phyloP scores from a whole-genome alignment of 805 yeast genomes.

The Saturnispora quitensis region DNA sequence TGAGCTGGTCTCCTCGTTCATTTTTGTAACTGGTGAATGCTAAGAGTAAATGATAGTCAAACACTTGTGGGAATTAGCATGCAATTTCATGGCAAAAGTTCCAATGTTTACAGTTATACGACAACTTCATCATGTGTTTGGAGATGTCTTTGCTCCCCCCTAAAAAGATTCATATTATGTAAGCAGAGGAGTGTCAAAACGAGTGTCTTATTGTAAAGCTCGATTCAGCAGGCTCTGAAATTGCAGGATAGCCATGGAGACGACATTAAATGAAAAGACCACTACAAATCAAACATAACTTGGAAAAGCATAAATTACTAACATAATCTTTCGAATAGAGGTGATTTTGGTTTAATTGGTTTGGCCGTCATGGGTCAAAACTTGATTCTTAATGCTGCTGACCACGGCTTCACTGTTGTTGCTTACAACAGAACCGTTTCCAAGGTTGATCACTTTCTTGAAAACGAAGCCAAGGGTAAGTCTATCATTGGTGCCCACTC shows the following conservation, averaged over 20 bases:
- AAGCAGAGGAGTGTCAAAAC: neutral
- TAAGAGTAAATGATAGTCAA: too few relatives aligned
- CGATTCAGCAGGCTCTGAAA: too few relatives aligned
- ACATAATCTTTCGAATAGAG: conserved; percentile 32
- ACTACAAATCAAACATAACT: too few relatives aligned
- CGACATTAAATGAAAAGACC: neutral
- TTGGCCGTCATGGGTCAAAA: conserved; percentile 99
- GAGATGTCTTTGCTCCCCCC: neutral
- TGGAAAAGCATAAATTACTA: neutral
- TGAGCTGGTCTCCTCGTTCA: neutral
- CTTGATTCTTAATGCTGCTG: conserved; percentile 95
- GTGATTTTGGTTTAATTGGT: conserved; percentile 98
- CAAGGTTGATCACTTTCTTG: conserved; percentile 91
- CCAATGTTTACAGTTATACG: neutral
- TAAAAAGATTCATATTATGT: neutral
- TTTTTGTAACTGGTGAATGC: too few relatives aligned
- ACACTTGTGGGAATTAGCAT: too few relatives aligned
- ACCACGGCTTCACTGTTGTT: conserved; percentile 96
- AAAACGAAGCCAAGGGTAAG: conserved; percentile 94
- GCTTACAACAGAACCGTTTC: conserved; percentile 97
- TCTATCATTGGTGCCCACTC: conserved; percentile 94
- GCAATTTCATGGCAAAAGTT: neutral
- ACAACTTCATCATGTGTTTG: neutral
- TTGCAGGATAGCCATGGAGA: too few relatives aligned
- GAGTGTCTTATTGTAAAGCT: too few relatives aligned